These are phyloP conservation scores for Areca catechu DNA, from an alignment of 176 grass and related monocot species.

Conservation along the genomic window DNA sequence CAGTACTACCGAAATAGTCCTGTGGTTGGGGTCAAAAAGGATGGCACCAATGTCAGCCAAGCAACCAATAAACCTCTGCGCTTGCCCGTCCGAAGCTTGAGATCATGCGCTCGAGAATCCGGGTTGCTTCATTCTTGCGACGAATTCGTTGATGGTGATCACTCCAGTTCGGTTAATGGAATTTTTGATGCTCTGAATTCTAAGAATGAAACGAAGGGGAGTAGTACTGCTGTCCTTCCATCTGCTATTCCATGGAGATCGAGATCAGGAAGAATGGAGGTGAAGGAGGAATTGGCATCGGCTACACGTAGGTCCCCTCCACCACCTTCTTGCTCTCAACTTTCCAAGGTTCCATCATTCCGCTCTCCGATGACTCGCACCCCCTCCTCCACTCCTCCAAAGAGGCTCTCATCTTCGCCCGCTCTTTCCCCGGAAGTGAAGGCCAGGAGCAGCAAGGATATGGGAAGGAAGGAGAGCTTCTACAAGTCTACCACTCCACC, in stretches of 20 bases:
- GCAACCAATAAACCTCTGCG: conserved; percentile 26
- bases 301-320: neutral
- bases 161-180: neutral
- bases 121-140: neutral
- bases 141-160: no score
- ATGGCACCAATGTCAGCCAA: conserved; percentile 10
- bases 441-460: conserved; percentile 40
- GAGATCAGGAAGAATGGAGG: conserved; percentile 36
- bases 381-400: conserved; percentile 19
- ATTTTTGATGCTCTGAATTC: neutral
- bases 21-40: conserved; percentile 36
- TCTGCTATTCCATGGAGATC: conserved; percentile 88
- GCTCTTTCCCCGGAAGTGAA: conserved; percentile 35
- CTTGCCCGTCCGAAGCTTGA: conserved; percentile 52
- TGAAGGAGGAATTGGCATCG: conserved; percentile 9
- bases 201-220: neutral
- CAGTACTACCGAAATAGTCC: conserved; percentile 32
- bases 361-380: neutral
- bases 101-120: conserved; percentile 11
- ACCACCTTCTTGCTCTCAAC: neutral
- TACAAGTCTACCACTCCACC: conserved; percentile 28
- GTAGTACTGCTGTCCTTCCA: conserved; percentile 46
- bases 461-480: conserved; percentile 27
- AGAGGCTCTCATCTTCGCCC: conserved; percentile 31
- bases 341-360: neutral